Evolutionary conservation across 2,329 filamentous ascomycete species (phyloP).

Genomic region (Talaromyces amestolkiae): DNA sequence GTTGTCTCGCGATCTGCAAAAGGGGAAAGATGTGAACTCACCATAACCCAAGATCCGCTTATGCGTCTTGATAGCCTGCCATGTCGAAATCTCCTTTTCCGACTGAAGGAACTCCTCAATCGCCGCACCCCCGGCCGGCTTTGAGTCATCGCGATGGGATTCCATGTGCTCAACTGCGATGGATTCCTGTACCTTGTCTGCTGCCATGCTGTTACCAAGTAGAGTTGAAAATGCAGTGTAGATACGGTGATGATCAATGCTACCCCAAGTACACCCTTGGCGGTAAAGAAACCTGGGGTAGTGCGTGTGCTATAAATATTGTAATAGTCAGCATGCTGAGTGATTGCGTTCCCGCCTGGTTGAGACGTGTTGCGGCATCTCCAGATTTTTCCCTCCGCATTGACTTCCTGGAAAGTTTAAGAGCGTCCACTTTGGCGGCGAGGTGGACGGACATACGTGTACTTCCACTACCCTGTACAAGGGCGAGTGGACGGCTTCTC

Average conservation of each 20-base stretch:
- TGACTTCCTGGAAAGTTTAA: not conserved
- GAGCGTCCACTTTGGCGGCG: not conserved
- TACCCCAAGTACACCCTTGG: not conserved
- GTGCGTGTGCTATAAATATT: not conserved
- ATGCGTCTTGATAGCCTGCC: conserved; percentile 1
- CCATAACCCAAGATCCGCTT: conserved; percentile 4
- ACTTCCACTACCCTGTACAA: not conserved
- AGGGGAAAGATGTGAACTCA: not conserved
- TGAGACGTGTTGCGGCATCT: not conserved
- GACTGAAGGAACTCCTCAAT: not conserved
- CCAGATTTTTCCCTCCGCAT: conserved; percentile 3
- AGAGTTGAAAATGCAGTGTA: not conserved
- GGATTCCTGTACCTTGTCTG: not conserved
- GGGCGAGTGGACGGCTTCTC: not conserved
- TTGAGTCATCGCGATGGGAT: not conserved
- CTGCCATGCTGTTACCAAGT: not conserved
- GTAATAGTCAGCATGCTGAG: not conserved
- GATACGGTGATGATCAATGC: not conserved
- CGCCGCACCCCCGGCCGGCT: not conserved
- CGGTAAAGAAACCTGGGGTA: not conserved
- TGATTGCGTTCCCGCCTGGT: not conserved
- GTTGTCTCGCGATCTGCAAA: too few relatives aligned
- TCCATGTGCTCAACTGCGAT: conserved; percentile 3
- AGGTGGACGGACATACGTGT: not conserved
- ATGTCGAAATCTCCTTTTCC: not conserved